Evolutionary conservation across 306 rosid species (phyloP).

Genomic region (Dalbergia oliveri): DNA sequence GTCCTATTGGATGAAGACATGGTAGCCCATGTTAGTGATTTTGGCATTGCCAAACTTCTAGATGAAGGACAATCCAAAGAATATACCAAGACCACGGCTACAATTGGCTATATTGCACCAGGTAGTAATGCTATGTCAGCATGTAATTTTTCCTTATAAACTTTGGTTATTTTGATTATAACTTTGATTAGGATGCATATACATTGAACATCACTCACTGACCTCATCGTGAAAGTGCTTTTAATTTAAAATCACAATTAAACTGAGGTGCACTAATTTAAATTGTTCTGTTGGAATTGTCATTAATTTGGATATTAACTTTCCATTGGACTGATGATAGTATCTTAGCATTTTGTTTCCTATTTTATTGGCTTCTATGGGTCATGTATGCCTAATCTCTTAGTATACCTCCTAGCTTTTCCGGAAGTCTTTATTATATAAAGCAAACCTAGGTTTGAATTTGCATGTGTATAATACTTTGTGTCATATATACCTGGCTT

Average conservation of each 20-base stretch:
- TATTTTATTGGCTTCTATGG: neutral
- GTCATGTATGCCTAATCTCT: neutral
- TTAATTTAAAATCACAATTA: too few species aligned
- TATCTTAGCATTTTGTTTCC: neutral
- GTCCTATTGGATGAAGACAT: constrained; percentile 34
- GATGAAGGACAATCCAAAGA: constrained; percentile 27
- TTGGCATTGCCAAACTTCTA: constrained; percentile 41
- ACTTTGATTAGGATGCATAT: neutral
- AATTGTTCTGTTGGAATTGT: neutral
- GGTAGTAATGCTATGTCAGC: constrained; percentile 13
- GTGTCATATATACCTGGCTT: neutral
- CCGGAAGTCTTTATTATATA: too few species aligned
- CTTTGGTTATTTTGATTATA: neutral
- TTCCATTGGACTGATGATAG: neutral
- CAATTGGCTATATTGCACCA: constrained; percentile 42
- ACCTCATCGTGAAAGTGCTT: too few species aligned
- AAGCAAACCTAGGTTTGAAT: too few species aligned
- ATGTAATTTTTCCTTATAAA: neutral
- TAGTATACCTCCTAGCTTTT: too few species aligned
- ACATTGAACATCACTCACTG: neutral
- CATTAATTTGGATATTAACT: neutral
- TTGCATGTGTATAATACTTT: too few species aligned
- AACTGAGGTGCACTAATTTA: neutral
- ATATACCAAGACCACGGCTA: constrained; percentile 34
- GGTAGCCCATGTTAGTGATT: constrained; percentile 42